A percentile compares a stretch with the other conserved stretches of the same genome.
Evolutionary conservation across 2,329 filamentous ascomycete genomes (phyloP).

Genomic region (Graphilbum sp.): DNA sequence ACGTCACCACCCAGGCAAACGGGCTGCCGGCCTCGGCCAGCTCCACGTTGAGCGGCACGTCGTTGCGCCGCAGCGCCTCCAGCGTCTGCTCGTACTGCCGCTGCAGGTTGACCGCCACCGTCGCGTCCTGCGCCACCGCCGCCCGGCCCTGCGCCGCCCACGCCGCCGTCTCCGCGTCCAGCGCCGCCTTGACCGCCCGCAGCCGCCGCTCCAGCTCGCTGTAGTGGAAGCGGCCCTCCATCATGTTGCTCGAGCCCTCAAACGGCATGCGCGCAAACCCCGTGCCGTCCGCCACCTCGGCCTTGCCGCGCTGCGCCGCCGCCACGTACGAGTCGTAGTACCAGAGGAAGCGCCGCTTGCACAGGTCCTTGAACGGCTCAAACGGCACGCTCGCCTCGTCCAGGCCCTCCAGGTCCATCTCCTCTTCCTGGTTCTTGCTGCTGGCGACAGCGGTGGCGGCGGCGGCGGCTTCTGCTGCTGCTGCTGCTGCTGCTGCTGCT

Average conservation of each 20-base stretch:
- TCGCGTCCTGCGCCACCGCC: conserved; percentile 47
- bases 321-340: conserved; percentile 80
- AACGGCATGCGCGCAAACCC: conserved; percentile 76
- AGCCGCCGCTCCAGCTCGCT: conserved; percentile 54
- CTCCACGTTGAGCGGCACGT: conserved; percentile 58
- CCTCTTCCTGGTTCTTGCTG: conserved; percentile 18
- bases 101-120: conserved; percentile 65
- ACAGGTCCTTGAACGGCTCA: conserved; percentile 78
- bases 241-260: conserved; percentile 57
- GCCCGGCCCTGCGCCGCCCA: conserved; percentile 58
- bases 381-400: conserved; percentile 42
- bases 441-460: not conserved
- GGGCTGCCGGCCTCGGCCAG: conserved; percentile 64
- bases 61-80: conserved; percentile 54
- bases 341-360: conserved; percentile 88
- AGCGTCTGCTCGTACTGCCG: conserved; percentile 74
- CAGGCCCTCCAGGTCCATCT: conserved; percentile 31
- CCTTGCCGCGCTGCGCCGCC: conserved; percentile 48
- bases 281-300: conserved; percentile 45
- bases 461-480: not conserved
- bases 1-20: conserved; percentile 76
- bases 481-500: conserved; percentile 13
- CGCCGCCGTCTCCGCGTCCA: conserved; percentile 52
- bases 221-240: conserved; percentile 81
- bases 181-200: conserved; percentile 45